Base-by-base conservation (phyloP, 192 early-diverging fungal genomes). In the Gigaspora rosea region DNA sequence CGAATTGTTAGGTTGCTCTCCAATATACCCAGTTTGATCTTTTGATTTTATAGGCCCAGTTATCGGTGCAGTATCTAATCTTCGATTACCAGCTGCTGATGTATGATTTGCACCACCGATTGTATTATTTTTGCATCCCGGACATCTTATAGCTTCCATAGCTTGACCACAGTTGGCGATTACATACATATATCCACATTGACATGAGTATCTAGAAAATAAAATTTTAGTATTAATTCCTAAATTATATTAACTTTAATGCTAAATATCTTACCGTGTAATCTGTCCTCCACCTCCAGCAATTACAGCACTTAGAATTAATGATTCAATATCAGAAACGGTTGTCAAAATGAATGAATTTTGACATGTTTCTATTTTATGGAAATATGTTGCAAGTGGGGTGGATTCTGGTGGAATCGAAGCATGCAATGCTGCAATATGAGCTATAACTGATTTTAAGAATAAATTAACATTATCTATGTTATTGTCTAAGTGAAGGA, bases 141-240 rank as follows among this genome's bases (percentile, higher is more conserved):
- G 68, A 20, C 36, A 58, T 36, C 7, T 27, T 36, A 5, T 10
- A 47, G 15, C 50, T n/a, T 8, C 1, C n/a, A 57, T 9, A 2
- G 7, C 13, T 27, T 0, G 0, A 33, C 76, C 76, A 22, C 76
- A 71, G 7, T 78, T 1, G 13, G 7, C 52, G 12, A 78, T 47
- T 0, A 78, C 2, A 20, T 72, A 78, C 33, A 13, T 68, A 4
- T 50, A 41, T 12, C 76, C 76, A 58, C 76, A 78, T 73, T 52
- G 4, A 54, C 76, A 78, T 8, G 22, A 35, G 22, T 46, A 78
- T n/a, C 70, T 78, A 22, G 12, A 27, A 27, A 0, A 27, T 27
- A 27, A 27, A 27, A 27, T 27, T 27, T 27, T 27, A 27, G 27
- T 27, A 27, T 27, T 27, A 27, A 27, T 27, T 27, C 27, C 27